Evolutionary conservation across 2,329 filamentous ascomycete species (phyloP).

Genomic region (Herpotrichia juniperi): DNA sequence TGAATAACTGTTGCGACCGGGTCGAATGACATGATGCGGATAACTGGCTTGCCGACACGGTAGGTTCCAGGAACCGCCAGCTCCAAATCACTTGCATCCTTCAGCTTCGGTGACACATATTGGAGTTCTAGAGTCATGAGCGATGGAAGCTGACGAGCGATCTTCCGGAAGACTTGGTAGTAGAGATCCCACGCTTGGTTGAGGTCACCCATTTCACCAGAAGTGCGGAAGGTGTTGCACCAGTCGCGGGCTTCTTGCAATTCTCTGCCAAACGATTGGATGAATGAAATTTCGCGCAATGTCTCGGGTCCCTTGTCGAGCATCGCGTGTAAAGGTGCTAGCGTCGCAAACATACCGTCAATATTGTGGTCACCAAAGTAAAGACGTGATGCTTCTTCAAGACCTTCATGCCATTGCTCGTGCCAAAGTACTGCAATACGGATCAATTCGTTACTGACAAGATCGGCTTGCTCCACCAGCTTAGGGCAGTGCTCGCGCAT

Average conservation of each 20-base stretch:
- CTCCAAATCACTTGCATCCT: constrained; percentile 83
- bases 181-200: constrained; percentile 99
- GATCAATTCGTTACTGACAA: constrained; percentile 95
- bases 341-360: constrained; percentile 91
- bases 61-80: constrained; percentile 97
- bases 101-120: constrained; percentile 94
- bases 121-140: constrained; percentile 91
- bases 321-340: constrained; percentile 89
- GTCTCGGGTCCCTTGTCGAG: constrained; percentile 92
- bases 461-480: constrained; percentile 92
- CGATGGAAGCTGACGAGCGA: constrained; percentile 89
- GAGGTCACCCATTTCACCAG: constrained; percentile 89
- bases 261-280: constrained; percentile 95
- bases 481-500: constrained; percentile 94
- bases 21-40: constrained; percentile 88
- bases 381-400: constrained; percentile 93
- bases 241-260: constrained; percentile 94
- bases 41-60: constrained; percentile 76
- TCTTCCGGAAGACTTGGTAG: constrained; percentile 97
- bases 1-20: constrained; percentile 89
- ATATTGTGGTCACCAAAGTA: constrained; percentile 99
- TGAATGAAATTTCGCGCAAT: constrained; percentile 93
- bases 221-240: constrained; percentile 89
- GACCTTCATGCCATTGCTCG: constrained; percentile 96
- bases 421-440: constrained; percentile 98